These are phyloP conservation scores for Debaryomycetaceae sp. DNA, from an alignment of 1,139 yeast genomes.

Conservation along the genomic window DNA sequence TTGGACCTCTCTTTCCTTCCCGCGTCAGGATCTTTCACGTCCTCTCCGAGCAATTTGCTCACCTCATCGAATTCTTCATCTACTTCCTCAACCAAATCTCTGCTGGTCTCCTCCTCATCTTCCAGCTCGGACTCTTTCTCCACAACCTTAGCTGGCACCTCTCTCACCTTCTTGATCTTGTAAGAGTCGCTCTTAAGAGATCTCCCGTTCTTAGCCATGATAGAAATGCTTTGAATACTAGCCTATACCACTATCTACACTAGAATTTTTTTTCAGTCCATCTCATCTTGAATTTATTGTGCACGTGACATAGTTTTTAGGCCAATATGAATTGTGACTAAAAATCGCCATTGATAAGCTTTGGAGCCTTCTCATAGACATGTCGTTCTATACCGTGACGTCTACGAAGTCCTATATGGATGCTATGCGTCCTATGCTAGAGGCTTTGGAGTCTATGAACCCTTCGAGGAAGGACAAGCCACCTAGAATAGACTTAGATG, in stretches of 20 bases:
- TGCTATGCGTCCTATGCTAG: constrained; percentile 69
- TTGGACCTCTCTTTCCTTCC: constrained; percentile 18
- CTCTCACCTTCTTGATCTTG: constrained; percentile 1
- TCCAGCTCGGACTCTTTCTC: constrained; percentile 14
- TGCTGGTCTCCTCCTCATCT: constrained; percentile 35
- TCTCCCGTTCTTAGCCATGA: constrained; percentile 3
- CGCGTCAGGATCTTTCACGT: constrained; percentile 39
- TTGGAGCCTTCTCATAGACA: background rate
- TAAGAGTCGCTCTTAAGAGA: background rate
- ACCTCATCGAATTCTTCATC: constrained; percentile 57
- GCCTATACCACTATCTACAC: background rate
- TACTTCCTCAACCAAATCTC: constrained; percentile 43
- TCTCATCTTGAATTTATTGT: background rate
- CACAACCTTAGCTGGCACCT: constrained; percentile 14
- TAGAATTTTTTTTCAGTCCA: background rate
- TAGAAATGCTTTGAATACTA: constrained; percentile 1
- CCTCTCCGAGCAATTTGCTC: constrained; percentile 48
- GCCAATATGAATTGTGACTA: too few species aligned
- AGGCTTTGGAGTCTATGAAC: constrained; percentile 33
- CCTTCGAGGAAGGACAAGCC: constrained; percentile 18
- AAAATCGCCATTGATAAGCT: too few species aligned
- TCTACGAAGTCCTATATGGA: constrained; percentile 75
- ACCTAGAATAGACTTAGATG: constrained; percentile 31
- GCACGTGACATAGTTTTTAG: too few species aligned
- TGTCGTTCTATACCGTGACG: constrained; percentile 36